These are phyloP conservation scores for Starmerella kuoi DNA, from an alignment of 805 yeast genomes.

Conservation along the genomic window DNA sequence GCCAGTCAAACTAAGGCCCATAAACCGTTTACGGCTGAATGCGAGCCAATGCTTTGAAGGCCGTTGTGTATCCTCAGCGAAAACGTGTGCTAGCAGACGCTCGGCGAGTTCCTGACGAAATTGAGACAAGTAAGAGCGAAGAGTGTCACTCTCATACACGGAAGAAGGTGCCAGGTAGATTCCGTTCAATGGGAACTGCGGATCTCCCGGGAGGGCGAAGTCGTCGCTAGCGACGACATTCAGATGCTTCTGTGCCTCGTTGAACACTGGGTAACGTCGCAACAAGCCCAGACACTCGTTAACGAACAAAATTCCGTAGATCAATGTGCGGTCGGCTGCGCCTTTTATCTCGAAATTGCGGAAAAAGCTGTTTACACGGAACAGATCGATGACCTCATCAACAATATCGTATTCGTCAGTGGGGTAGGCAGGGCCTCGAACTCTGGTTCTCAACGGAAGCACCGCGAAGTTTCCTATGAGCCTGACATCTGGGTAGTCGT, in stretches of 20 bases:
- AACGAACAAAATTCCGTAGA: conserved; percentile 83
- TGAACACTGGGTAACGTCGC: conserved; percentile 35
- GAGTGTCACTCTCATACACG: conserved; percentile 62
- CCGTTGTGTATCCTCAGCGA: conserved; percentile 36
- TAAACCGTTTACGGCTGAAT: conserved; percentile 84
- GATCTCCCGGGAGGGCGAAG: conserved; percentile 88
- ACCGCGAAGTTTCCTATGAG: conserved; percentile 62
- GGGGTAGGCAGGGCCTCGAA: conserved; percentile 87
- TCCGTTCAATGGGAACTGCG: conserved; percentile 83
- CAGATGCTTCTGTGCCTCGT: conserved; percentile 37
- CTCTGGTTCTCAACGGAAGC: conserved; percentile 72
- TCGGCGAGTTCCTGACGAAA: conserved; percentile 88
- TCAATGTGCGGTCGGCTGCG: conserved; percentile 80
- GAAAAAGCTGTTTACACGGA: conserved; percentile 92
- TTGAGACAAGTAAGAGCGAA: conserved; percentile 74
- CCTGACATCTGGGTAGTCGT: conserved; percentile 30
- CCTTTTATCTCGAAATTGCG: conserved; percentile 95
- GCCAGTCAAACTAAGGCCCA: conserved; percentile 50
- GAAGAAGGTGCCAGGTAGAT: conserved; percentile 62
- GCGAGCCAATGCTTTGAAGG: conserved; percentile 96
- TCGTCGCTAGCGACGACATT: conserved; percentile 79
- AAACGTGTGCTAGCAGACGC: conserved; percentile 61
- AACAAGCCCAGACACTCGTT: conserved; percentile 71
- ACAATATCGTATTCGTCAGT: conserved; percentile 70
- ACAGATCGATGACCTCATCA: conserved; percentile 82